Percentiles rank a stretch among this genome's conserved stretches.
Evolutionary conservation across 805 yeast genomes (phyloP).

Genomic region (Starmerella sp.): DNA sequence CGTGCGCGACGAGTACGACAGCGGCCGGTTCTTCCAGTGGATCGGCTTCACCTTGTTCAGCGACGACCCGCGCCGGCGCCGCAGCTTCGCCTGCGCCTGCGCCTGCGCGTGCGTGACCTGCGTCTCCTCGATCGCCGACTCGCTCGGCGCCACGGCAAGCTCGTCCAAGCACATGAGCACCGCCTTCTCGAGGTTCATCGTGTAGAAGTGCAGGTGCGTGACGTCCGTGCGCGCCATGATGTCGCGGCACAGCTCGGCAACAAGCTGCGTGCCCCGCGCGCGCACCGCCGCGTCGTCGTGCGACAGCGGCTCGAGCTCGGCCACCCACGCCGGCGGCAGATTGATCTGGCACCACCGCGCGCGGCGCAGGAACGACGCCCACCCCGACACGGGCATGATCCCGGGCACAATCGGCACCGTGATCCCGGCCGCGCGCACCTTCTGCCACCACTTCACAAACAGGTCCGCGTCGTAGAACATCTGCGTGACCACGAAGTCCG

Average conservation of each 20-base stretch:
- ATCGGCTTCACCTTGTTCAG: slow-evolving; percentile 61
- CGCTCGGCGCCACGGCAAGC: slow-evolving; percentile 39
- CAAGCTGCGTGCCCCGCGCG: slow-evolving; percentile 69
- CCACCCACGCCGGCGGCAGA: slow-evolving; percentile 64
- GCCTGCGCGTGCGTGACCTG: slow-evolving; percentile 15
- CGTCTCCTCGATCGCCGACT: slow-evolving; percentile 18
- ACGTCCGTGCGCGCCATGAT: slow-evolving; percentile 53
- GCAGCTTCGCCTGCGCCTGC: slow-evolving; percentile 35
- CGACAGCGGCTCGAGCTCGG: slow-evolving; percentile 63
- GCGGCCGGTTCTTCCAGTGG: slow-evolving; percentile 90
- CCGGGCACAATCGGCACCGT: slow-evolving; percentile 89
- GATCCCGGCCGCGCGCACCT: slow-evolving; percentile 60
- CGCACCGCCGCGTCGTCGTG: slow-evolving; percentile 86
- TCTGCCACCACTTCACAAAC: slow-evolving; percentile 71
- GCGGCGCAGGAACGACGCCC: slow-evolving; percentile 82
- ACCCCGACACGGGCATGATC: slow-evolving; percentile 96
- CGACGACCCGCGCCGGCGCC: slow-evolving; percentile 24
- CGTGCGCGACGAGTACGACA: slow-evolving; percentile 78
- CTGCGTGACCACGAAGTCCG: slow-evolving; percentile 86
- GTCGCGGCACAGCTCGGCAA: slow-evolving; percentile 70
- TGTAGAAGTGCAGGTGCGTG: slow-evolving; percentile 86
- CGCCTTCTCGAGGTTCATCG: slow-evolving; percentile 92
- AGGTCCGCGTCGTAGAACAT: slow-evolving; percentile 91
- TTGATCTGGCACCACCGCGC: slow-evolving; percentile 87
- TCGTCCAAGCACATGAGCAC: slow-evolving; percentile 78